Evolutionary conservation across 345 rosid species (phyloP).

Genomic region (Viola odorata): DNA sequence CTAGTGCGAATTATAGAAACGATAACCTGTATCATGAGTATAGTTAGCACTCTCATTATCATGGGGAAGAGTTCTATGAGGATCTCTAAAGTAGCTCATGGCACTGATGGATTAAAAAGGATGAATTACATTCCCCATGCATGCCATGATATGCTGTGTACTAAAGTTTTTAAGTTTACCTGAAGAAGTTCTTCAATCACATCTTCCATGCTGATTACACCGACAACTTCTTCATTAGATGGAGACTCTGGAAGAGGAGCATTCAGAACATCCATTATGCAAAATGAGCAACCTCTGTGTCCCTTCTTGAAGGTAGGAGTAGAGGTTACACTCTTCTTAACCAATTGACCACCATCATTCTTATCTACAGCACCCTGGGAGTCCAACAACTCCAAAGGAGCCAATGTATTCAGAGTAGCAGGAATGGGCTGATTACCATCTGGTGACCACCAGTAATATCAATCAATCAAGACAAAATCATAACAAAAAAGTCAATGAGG

Average conservation of each 20-base stretch:
- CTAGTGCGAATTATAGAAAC: not conserved
- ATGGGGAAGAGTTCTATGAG: not conserved
- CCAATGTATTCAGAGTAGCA: conserved; percentile 19
- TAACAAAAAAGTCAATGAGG: too few relatives aligned
- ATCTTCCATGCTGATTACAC: conserved; percentile 93
- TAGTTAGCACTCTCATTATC: not conserved
- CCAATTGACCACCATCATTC: conserved; percentile 36
- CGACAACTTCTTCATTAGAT: conserved; percentile 67
- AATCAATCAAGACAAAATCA: too few relatives aligned
- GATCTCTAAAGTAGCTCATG: not conserved
- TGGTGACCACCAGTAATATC: conserved; percentile 4
- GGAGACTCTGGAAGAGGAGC: conserved; percentile 61
- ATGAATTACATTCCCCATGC: too few relatives aligned
- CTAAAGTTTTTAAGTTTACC: conserved; percentile 35
- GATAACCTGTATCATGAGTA: too few relatives aligned
- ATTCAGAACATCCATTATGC: conserved; percentile 83
- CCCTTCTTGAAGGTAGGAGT: conserved; percentile 72
- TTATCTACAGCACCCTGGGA: conserved; percentile 25
- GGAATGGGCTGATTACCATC: conserved; percentile 19
- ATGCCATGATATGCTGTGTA: not conserved
- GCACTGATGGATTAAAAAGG: too few relatives aligned
- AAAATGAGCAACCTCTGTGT: conserved; percentile 82
- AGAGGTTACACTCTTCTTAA: conserved; percentile 42
- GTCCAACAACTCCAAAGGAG: conserved; percentile 34
- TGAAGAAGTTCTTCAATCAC: conserved; percentile 98